phyloP scores from a whole-genome alignment of 345 rosid species.

The Bruguiera sexangula region DNA sequence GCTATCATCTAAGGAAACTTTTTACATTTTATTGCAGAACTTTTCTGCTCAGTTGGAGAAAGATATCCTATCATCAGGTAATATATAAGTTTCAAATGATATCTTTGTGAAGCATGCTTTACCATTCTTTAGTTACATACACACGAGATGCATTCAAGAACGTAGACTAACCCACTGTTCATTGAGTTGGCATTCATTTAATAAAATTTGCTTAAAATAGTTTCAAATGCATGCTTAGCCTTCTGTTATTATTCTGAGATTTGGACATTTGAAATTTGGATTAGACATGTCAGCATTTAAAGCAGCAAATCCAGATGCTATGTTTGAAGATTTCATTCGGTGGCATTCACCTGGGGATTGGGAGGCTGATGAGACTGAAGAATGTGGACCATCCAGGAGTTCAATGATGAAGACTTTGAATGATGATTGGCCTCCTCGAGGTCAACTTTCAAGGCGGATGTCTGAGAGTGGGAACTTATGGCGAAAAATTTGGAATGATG shows the following conservation, averaged over 20 bases:
- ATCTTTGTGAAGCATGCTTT: not conserved
- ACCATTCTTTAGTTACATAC: too few relatives aligned
- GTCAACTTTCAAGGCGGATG: constrained; percentile 88
- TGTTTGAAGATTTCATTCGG: constrained; percentile 93
- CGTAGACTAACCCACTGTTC: not conserved
- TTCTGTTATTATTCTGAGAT: constrained; percentile 8
- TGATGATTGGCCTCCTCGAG: constrained; percentile 82
- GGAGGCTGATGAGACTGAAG: constrained; percentile 46
- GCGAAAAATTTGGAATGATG: constrained; percentile 85
- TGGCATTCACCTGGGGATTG: constrained; percentile 99
- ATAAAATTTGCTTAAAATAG: constrained; percentile 7
- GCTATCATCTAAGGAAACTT: constrained; percentile 15
- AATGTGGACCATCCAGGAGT: constrained; percentile 38
- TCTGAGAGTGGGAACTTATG: constrained; percentile 87
- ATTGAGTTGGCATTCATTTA: not conserved
- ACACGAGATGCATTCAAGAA: not conserved
- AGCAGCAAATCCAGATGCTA: constrained; percentile 94
- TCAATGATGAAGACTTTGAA: constrained; percentile 28
- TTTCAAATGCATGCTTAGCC: not conserved
- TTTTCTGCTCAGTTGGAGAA: constrained; percentile 96
- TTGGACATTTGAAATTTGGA: constrained; percentile 16
- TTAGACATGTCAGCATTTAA: constrained; percentile 97
- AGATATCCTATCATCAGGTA: constrained; percentile 79
- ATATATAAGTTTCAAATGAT: constrained; percentile 15
- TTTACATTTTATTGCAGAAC: constrained; percentile 55